A percentile compares a stretch with the other conserved stretches of the same genome.
phyloP scores from a whole-genome alignment of 2,329 filamentous ascomycete species.

The Hymenoscyphus scutula region DNA sequence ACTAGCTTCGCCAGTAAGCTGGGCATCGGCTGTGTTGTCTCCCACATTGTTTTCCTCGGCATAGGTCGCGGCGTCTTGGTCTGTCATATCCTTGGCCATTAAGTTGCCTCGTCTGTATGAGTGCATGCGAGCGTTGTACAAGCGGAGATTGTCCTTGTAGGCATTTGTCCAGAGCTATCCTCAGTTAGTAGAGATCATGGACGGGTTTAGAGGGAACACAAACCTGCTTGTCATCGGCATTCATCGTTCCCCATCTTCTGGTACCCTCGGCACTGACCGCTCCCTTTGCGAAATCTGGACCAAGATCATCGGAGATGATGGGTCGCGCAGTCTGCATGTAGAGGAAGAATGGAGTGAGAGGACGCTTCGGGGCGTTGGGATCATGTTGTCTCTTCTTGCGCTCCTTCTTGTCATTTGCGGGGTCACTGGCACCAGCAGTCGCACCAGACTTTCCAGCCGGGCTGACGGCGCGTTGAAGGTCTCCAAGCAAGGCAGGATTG shows the following conservation, averaged over 20 bases:
- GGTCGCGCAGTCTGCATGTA: constrained; percentile 87
- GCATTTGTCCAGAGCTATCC: constrained; percentile 57
- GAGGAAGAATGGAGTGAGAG: constrained; percentile 90
- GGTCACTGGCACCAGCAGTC: constrained; percentile 42
- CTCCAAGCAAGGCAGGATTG: constrained; percentile 40
- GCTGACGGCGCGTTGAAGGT: constrained; percentile 37
- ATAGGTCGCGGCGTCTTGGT: constrained; percentile 58
- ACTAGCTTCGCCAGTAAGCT: constrained; percentile 52
- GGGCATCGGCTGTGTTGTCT: constrained; percentile 39
- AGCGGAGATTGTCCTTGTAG: constrained; percentile 64
- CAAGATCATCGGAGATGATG: constrained; percentile 77
- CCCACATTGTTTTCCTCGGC: constrained; percentile 59
- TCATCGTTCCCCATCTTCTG: constrained; percentile 79
- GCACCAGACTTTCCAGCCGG: constrained; percentile 26
- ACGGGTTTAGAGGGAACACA: constrained; percentile 22
- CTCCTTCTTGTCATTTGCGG: constrained; percentile 75
- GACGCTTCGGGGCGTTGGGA: constrained; percentile 91
- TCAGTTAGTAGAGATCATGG: constrained; percentile 9
- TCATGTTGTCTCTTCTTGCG: constrained; percentile 85
- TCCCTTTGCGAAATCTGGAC: constrained; percentile 73
- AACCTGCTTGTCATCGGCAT: constrained; percentile 65
- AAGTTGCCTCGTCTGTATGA: constrained; percentile 62
- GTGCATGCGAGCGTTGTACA: constrained; percentile 64
- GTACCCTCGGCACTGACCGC: constrained; percentile 87
- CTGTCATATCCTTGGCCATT: constrained; percentile 58